A percentile compares a stretch with the other conserved stretches of the same genome.
Evolutionary conservation across 2,329 filamentous ascomycete genomes (phyloP).

Genomic region (Diaporthe ampelina): DNA sequence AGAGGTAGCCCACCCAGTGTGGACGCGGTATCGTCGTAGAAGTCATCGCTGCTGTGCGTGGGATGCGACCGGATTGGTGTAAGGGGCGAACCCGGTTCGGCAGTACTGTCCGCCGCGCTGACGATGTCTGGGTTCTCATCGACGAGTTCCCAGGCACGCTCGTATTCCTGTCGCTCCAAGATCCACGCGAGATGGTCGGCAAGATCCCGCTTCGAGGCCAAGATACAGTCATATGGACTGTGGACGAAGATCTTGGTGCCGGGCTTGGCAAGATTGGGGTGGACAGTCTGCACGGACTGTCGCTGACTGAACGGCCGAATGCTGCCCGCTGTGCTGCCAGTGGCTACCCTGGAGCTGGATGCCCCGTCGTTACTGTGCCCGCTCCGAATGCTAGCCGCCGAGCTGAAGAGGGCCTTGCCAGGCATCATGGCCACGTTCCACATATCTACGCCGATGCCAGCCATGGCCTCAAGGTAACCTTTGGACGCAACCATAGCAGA

Average conservation of each 20-base stretch:
- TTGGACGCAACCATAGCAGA: conserved; percentile 74
- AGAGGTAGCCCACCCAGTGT: conserved; percentile 72
- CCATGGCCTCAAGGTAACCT: conserved; percentile 82
- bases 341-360: conserved; percentile 62
- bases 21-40: conserved; percentile 80
- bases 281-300: conserved; percentile 55
- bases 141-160: conserved; percentile 89
- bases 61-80: conserved; percentile 52
- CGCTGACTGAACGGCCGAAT: conserved; percentile 43
- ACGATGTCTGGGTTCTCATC: conserved; percentile 87
- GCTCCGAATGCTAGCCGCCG: conserved; percentile 81
- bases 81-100: conserved; percentile 53
- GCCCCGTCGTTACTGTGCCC: conserved; percentile 71
- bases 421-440: conserved; percentile 95
- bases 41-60: conserved; percentile 66
- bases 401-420: conserved; percentile 83
- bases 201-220: conserved; percentile 89
- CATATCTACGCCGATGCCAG: conserved; percentile 80
- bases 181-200: conserved; percentile 90
- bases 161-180: conserved; percentile 83
- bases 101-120: conserved; percentile 56
- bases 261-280: conserved; percentile 68
- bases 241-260: conserved; percentile 88
- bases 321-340: conserved; percentile 53
- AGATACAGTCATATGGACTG: conserved; percentile 96